Evolutionary conservation across 192 early-diverging fungal species (phyloP).

Genomic region (Coemansia furcata): DNA sequence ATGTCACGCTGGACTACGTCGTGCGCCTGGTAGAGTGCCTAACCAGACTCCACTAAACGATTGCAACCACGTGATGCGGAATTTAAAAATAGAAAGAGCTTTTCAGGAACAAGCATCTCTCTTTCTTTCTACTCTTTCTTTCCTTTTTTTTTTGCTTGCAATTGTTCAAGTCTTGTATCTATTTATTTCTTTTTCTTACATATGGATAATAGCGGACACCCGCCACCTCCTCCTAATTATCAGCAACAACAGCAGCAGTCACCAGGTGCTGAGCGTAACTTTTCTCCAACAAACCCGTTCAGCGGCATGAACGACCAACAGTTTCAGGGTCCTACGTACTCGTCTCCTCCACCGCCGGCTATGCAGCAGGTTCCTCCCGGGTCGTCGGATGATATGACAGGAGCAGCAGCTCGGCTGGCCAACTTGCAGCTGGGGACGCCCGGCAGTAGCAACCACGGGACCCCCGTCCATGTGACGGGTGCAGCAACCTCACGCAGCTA

Average conservation of each 20-base stretch:
- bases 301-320: conserved; percentile 25
- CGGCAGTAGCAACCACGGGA: conserved; percentile 8
- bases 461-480: conserved; percentile 3
- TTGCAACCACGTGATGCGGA: background rate
- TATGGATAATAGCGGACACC: conserved; percentile 17
- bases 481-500: conserved; percentile 9
- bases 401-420: conserved; percentile 34
- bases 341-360: background rate
- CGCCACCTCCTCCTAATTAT: background rate
- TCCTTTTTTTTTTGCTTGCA: background rate
- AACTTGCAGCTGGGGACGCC: conserved; percentile 42
- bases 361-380: conserved; percentile 6
- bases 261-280: conserved; percentile 8
- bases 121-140: conserved; percentile 2
- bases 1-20: conserved; percentile 31
- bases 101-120: background rate
- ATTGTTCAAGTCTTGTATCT: background rate
- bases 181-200: background rate
- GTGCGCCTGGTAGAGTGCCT: conserved; percentile 40
- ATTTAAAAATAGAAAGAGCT: background rate
- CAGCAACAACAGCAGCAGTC: background rate
- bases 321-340: background rate
- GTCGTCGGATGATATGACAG: conserved; percentile 18
- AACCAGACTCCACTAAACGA: conserved; percentile 27
- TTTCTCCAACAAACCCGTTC: conserved; percentile 51